Conservation (phyloP, 495 filamentous ascomycete species). For the Xylaria telfairii region DNA sequence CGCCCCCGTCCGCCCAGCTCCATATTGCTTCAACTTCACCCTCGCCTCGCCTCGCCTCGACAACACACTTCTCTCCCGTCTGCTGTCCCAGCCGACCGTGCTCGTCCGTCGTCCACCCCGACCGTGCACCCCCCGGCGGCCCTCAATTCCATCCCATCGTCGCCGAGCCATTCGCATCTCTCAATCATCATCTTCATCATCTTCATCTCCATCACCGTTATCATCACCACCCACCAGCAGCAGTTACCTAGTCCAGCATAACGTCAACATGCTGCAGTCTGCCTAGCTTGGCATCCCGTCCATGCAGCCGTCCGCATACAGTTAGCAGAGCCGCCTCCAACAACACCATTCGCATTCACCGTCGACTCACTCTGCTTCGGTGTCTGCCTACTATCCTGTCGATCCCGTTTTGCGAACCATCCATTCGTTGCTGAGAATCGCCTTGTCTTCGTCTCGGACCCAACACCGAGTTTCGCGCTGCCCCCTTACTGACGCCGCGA, state of each 20-base stretch:
- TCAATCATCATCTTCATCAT: constrained; percentile 7
- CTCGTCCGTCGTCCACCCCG: background rate
- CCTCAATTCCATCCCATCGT: constrained; percentile 13
- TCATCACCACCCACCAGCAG: background rate
- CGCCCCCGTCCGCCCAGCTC: constrained; percentile 15
- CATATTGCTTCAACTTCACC: constrained; percentile 17
- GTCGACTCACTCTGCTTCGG: constrained; percentile 17
- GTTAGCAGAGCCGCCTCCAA: constrained; percentile 42
- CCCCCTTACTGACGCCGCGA: constrained; percentile 26
- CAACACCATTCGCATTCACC: constrained; percentile 22
- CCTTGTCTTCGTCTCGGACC: background rate
- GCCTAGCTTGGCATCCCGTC: constrained; percentile 36
- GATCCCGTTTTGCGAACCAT: background rate
- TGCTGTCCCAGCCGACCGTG: background rate
- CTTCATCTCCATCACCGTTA: constrained; percentile 1
- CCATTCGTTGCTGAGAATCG: background rate
- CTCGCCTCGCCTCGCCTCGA: too few relatives aligned
- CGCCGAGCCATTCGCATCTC: constrained; percentile 9
- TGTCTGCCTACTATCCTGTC: constrained; percentile 34
- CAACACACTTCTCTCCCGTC: background rate
- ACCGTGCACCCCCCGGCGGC: background rate
- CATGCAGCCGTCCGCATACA: constrained; percentile 43
- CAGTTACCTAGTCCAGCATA: constrained; percentile 5
- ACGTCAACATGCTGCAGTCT: constrained; percentile 34
- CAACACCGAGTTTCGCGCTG: background rate